phyloP scores from a whole-genome alignment of 768 basidiomycete genomes.

The Grammothele lineata region DNA sequence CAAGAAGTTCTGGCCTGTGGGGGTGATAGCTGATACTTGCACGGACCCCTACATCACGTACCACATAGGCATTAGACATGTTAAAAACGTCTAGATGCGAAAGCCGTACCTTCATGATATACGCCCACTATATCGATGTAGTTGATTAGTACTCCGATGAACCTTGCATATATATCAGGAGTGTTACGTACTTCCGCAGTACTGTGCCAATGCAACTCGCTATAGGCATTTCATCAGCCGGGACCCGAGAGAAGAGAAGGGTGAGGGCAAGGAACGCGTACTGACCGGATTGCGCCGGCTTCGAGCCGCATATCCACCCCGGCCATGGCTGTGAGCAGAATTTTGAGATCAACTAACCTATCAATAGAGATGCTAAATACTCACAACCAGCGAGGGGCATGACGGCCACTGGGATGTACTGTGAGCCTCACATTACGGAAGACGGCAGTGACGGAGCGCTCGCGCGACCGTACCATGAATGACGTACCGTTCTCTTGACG shows the following conservation, averaged over 20 bases:
- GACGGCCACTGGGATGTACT: slow-evolving; percentile 23
- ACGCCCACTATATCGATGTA: slow-evolving; percentile 21
- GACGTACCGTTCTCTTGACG: slow-evolving; percentile 51
- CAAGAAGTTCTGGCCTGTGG: slow-evolving; percentile 43
- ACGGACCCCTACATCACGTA: slow-evolving; percentile 7
- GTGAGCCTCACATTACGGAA: background rate
- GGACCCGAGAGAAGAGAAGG: background rate
- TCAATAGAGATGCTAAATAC: slow-evolving; percentile 7
- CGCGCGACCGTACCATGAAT: too few species aligned
- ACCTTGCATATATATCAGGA: background rate
- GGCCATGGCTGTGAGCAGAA: slow-evolving; percentile 23
- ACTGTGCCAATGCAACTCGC: slow-evolving; percentile 32
- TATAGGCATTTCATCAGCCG: background rate
- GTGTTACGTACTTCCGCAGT: slow-evolving; percentile 18
- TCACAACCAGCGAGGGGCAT: slow-evolving; percentile 36
- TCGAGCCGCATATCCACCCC: slow-evolving; percentile 29
- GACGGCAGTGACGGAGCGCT: background rate
- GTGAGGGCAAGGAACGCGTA: background rate
- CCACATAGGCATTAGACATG: background rate
- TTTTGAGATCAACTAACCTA: background rate
- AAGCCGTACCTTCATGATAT: slow-evolving; percentile 25
- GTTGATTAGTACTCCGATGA: background rate
- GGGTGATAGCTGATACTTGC: slow-evolving; percentile 43
- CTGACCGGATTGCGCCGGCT: slow-evolving; percentile 29
- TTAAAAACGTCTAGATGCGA: background rate